These are phyloP conservation scores for Spathaspora boniae DNA, from an alignment of 805 yeast genomes.

Conservation along the genomic window DNA sequence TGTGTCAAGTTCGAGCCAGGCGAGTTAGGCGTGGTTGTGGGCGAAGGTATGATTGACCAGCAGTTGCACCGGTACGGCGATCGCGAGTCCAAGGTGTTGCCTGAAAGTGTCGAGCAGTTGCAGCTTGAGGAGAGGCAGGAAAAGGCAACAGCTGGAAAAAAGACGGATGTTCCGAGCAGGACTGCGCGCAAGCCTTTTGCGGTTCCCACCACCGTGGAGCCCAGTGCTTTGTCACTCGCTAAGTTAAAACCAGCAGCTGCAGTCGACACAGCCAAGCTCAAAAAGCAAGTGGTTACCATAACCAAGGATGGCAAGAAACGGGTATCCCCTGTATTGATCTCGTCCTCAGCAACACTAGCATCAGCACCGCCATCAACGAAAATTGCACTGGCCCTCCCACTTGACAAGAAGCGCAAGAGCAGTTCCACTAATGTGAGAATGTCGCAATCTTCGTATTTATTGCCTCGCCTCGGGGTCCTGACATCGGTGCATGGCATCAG, in stretches of 20 bases:
- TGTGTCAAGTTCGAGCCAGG: constrained; percentile 57
- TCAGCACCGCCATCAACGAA: constrained; percentile 2
- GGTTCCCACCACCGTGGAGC: too few relatives aligned
- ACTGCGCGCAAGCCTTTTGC: too few relatives aligned
- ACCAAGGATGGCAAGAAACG: constrained; percentile 76
- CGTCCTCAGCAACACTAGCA: constrained; percentile 29
- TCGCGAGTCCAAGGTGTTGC: constrained; percentile 76
- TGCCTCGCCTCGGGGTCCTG: constrained; percentile 65
- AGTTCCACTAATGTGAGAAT: constrained; percentile 23
- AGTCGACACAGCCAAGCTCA: constrained; percentile 7
- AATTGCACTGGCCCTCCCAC: constrained; percentile 1
- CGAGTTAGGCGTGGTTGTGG: constrained; percentile 74
- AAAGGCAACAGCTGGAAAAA: constrained; percentile 8
- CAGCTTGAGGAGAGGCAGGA: constrained; percentile 63
- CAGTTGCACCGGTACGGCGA: constrained; percentile 85
- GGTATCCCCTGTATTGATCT: constrained; percentile 66
- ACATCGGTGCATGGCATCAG: constrained; percentile 60
- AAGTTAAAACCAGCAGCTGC: too few relatives aligned
- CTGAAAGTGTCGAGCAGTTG: constrained; percentile 82
- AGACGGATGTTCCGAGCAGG: too few relatives aligned
- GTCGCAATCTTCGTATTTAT: constrained; percentile 42
- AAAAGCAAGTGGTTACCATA: constrained; percentile 49
- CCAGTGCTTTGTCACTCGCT: too few relatives aligned
- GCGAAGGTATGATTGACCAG: constrained; percentile 58
- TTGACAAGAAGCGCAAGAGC: constrained; percentile 6